Evolutionary conservation across 345 rosid genomes (phyloP), one percentile per base, ranked within the genome.

Genomic region (Euclidium syriacum): DNA sequence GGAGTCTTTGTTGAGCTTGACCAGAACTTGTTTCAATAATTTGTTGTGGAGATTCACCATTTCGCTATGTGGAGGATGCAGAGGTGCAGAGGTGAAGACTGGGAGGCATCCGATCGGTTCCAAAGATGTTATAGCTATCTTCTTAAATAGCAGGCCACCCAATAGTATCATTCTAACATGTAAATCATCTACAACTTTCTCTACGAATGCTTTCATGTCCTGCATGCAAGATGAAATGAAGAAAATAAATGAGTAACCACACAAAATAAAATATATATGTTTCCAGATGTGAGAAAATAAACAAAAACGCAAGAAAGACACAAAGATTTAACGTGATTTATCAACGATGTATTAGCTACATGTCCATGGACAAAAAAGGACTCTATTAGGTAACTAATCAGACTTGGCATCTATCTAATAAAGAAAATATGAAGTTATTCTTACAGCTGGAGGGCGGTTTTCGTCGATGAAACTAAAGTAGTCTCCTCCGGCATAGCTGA

Each of bases 91-190:
- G 10, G 4, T n/a, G n/a, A n/a, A n/a, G n/a, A n/a, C n/a, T n/a
- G 88, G 91, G 40, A 86, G 85, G 71, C 96, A 89, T 0, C 94
- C 94, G 32, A 82, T 26, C 1, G 94, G 96, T 12, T 66, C 81
- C 9, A 89, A 52, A 7, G 74, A 46, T 0, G 72, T 26, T 20
- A 82, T 74, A 0, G 54, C 78, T 20, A 88, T 35, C 68, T 72
- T 84, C 42, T 70, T 72, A 26, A 49, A 49, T 26, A 27, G n/a
- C 56, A 83, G 62, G 63, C 8, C 74, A 54, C 64, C 16, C 36
- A 50, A 7, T 50, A 16, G 4, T 14, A 27, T 50, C 23, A 50
- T 9, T 9, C 11, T 16, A 50, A 5, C 22, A 4, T 27, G 2
- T 27, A 85, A 7, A 69, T 82, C 67, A 29, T 61, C 61, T 64